phyloP scores from a whole-genome alignment of 1,284 basidiomycete genomes.

The Hemileia vastatrix region DNA sequence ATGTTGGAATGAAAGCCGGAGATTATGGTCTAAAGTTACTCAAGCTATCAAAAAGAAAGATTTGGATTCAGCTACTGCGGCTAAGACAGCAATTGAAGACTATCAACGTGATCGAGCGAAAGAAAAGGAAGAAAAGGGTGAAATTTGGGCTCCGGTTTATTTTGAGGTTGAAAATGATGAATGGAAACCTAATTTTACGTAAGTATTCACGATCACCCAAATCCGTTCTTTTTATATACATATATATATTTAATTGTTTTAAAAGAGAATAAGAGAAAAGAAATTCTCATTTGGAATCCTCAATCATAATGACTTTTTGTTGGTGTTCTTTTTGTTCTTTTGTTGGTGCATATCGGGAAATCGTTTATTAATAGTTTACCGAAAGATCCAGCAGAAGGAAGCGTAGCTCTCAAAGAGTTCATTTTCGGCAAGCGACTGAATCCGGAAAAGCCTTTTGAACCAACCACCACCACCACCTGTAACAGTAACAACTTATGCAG shows the following conservation, averaged over 20 bases:
- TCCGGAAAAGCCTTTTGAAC: background rate
- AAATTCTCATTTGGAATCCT: background rate
- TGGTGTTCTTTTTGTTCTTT: background rate
- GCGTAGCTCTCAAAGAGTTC: constrained; percentile 3
- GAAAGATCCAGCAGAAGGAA: constrained; percentile 5
- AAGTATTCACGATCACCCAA: background rate
- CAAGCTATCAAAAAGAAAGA: constrained; percentile 75
- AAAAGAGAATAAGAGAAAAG: background rate
- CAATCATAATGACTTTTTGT: background rate
- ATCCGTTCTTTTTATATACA: background rate
- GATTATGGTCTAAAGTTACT: constrained; percentile 77
- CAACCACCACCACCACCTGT: background rate
- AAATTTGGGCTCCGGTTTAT: constrained; percentile 62
- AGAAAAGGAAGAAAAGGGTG: constrained; percentile 63
- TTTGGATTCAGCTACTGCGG: constrained; percentile 85
- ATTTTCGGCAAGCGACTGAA: constrained; percentile 8
- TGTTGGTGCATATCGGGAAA: background rate
- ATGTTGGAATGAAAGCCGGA: constrained; percentile 77
- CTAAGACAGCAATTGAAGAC: constrained; percentile 85
- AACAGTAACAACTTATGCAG: too few relatives aligned
- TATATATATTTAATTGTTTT: background rate
- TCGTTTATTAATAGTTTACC: constrained; percentile 4
- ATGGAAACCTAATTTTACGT: constrained; percentile 65
- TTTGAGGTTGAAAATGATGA: constrained; percentile 65
- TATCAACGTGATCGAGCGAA: constrained; percentile 74